A percentile compares a stretch with the other conserved stretches of the same genome.
These are phyloP conservation scores for Trichosporon faecale DNA, from an alignment of 1,284 basidiomycete species.

Conservation along the genomic window DNA sequence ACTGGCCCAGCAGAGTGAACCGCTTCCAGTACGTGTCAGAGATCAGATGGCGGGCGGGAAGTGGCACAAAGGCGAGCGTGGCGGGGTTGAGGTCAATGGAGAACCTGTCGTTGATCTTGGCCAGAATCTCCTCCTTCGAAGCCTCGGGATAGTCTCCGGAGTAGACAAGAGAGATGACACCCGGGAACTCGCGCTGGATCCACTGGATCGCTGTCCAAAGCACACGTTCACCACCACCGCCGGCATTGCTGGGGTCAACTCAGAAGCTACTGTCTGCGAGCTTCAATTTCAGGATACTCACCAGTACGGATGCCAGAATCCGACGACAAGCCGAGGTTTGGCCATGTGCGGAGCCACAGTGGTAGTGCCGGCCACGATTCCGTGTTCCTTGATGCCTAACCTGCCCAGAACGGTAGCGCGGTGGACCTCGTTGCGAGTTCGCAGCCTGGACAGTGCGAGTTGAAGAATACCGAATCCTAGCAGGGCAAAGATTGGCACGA, in stretches of 20 bases:
- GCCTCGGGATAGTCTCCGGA: slow-evolving; percentile 74
- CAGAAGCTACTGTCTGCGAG: not conserved
- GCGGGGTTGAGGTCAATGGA: slow-evolving; percentile 67
- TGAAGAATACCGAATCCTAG: slow-evolving; percentile 25
- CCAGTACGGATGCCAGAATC: slow-evolving; percentile 97
- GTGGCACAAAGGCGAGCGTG: slow-evolving; percentile 72
- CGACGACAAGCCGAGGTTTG: slow-evolving; percentile 58
- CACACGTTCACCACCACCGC: slow-evolving; percentile 94
- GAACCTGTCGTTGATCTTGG: slow-evolving; percentile 80
- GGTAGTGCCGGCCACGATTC: slow-evolving; percentile 34
- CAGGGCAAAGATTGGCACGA: slow-evolving; percentile 40
- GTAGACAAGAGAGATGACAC: slow-evolving; percentile 79
- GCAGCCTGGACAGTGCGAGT: slow-evolving; percentile 23
- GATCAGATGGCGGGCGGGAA: slow-evolving; percentile 67
- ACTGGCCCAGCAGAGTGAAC: slow-evolving; percentile 90
- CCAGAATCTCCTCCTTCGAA: slow-evolving; percentile 76
- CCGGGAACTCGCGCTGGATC: slow-evolving; percentile 68
- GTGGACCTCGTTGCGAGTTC: slow-evolving; percentile 33
- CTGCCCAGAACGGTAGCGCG: slow-evolving; percentile 31
- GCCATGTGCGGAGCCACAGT: slow-evolving; percentile 33
- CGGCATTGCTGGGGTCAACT: slow-evolving; percentile 71
- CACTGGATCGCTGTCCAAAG: slow-evolving; percentile 86
- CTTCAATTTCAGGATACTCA: slow-evolving; percentile 51
- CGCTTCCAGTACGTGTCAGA: slow-evolving; percentile 79
- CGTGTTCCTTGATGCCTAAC: slow-evolving; percentile 37